Conservation (phyloP, 2,329 filamentous ascomycete species). For the Albifimbria verrucaria region DNA sequence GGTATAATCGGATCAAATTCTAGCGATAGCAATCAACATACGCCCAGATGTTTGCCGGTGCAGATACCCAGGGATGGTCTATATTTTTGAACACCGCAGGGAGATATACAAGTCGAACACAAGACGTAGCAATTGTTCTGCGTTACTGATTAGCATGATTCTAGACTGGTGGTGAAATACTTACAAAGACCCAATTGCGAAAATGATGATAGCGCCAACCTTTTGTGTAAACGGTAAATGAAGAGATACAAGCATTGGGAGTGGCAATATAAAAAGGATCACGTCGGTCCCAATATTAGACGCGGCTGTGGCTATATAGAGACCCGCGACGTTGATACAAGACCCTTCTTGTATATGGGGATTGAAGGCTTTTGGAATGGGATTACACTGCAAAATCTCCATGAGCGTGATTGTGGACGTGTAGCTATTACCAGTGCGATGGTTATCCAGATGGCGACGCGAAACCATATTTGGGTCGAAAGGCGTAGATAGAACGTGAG, state of each 20-base stretch:
- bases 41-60: slow-evolving; percentile 25
- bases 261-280: slow-evolving; percentile 41
- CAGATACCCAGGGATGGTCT: slow-evolving; percentile 27
- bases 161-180: neutral
- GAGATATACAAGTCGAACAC: slow-evolving; percentile 24
- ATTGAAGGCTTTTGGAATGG: slow-evolving; percentile 17
- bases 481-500: slow-evolving; percentile 35
- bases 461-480: slow-evolving; percentile 31
- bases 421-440: slow-evolving; percentile 27
- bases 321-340: slow-evolving; percentile 43
- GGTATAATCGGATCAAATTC: neutral
- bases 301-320: slow-evolving; percentile 46
- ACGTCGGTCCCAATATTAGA: slow-evolving; percentile 46
- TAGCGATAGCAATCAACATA: slow-evolving; percentile 11
- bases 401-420: slow-evolving; percentile 29
- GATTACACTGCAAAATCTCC: slow-evolving; percentile 33
- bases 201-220: slow-evolving; percentile 39
- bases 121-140: slow-evolving; percentile 30
- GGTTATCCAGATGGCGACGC: slow-evolving; percentile 22
- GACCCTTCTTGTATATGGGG: slow-evolving; percentile 28
- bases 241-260: slow-evolving; percentile 42
- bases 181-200: slow-evolving; percentile 36
- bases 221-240: slow-evolving; percentile 44
- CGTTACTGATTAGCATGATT: neutral
- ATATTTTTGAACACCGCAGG: slow-evolving; percentile 18